A percentile compares a stretch with the other conserved stretches of the same genome.
These are phyloP conservation scores for Dentipellis fragilis DNA, from an alignment of 768 basidiomycete species.

Conservation along the genomic window DNA sequence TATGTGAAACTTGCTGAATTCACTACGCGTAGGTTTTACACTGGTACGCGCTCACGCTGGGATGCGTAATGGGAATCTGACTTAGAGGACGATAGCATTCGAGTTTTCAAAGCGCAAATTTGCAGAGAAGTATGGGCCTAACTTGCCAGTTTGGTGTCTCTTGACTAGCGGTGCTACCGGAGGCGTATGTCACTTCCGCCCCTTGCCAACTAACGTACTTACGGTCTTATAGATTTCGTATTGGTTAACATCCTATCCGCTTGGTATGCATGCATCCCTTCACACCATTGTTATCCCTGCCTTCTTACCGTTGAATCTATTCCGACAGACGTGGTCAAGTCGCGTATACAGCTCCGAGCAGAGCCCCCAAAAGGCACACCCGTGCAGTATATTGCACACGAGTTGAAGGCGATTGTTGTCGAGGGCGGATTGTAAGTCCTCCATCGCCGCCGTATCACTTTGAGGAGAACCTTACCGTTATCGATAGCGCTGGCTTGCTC, in stretches of 20 bases:
- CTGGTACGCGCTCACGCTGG: constrained; percentile 29
- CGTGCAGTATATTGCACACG: constrained; percentile 64
- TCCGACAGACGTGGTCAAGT: constrained; percentile 76
- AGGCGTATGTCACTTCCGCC: constrained; percentile 41
- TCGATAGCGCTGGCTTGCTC: constrained; percentile 51
- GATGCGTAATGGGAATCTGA: not conserved
- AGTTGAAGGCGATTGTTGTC: constrained; percentile 53
- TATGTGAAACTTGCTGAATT: not conserved
- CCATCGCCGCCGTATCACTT: not conserved
- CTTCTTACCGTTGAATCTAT: not conserved
- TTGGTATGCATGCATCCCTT: constrained; percentile 34
- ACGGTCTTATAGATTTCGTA: constrained; percentile 56
- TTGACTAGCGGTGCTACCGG: constrained; percentile 77
- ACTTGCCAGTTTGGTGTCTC: constrained; percentile 78
- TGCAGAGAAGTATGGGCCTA: constrained; percentile 44
- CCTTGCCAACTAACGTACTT: not conserved
- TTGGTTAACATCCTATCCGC: constrained; percentile 89
- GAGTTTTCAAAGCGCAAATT: constrained; percentile 85
- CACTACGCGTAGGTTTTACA: constrained; percentile 46
- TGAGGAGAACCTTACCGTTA: not conserved
- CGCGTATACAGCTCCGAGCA: constrained; percentile 71
- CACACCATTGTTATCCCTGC: no score
- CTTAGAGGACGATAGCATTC: constrained; percentile 42
- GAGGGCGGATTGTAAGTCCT: constrained; percentile 65
- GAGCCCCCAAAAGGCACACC: constrained; percentile 68